These are phyloP conservation scores for Russula ochroleuca DNA, from an alignment of 768 basidiomycete genomes.

Conservation along the genomic window DNA sequence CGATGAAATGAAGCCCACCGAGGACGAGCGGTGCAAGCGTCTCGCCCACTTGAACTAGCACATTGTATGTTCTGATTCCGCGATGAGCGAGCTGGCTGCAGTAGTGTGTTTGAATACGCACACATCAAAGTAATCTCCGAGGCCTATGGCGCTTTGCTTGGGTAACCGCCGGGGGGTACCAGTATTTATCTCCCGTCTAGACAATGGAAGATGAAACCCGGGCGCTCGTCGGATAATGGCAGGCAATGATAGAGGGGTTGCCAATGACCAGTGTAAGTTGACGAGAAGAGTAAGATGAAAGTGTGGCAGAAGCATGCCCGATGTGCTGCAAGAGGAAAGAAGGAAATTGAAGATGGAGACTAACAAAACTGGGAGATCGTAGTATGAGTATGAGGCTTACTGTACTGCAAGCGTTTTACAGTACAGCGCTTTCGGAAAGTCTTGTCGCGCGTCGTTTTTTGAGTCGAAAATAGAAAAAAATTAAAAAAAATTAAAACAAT, in stretches of 20 bases:
- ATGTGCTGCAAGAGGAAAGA: background rate
- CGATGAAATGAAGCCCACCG: conserved; percentile 40
- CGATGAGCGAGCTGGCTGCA: background rate
- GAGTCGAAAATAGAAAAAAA: too few relatives aligned
- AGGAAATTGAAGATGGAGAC: too few relatives aligned
- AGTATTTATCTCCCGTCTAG: conserved; percentile 4
- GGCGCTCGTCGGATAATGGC: background rate
- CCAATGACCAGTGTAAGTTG: conserved; percentile 1
- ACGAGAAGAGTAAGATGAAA: background rate
- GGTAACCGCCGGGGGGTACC: background rate
- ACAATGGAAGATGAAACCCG: conserved; percentile 18
- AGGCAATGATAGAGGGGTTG: conserved; percentile 5
- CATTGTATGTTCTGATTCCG: conserved; percentile 53
- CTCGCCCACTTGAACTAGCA: conserved; percentile 54
- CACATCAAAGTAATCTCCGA: conserved; percentile 63
- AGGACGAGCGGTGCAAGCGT: conserved; percentile 53
- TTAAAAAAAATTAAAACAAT: too few relatives aligned
- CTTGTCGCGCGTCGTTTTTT: too few relatives aligned
- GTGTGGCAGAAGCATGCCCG: conserved; percentile 6
- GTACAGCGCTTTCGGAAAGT: too few relatives aligned
- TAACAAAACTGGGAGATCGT: background rate
- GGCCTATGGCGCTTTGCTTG: conserved; percentile 39
- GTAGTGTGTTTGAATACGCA: conserved; percentile 34
- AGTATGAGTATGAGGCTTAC: too few relatives aligned
- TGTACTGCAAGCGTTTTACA: too few relatives aligned